Conservation (phyloP, 2,329 filamentous ascomycete species). For the Fusarium staphyleae region DNA sequence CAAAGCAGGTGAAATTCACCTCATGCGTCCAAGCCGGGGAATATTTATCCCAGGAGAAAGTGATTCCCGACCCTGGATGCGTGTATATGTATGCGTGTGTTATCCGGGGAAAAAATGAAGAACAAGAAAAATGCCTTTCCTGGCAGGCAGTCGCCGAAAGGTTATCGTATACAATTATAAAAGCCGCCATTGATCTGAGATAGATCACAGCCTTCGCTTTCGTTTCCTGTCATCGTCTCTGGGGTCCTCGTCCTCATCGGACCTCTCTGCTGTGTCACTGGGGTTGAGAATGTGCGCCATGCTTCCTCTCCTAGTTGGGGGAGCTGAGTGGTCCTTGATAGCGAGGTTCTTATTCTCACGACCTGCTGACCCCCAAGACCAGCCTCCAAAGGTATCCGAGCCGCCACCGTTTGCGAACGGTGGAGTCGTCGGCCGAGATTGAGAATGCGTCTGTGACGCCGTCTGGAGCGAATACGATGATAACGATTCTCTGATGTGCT, state of each 20-base stretch:
- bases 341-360: conserved; percentile 59
- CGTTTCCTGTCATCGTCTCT: conserved; percentile 68
- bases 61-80: conserved; percentile 11
- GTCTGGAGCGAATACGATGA: conserved; percentile 61
- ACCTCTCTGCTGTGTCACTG: conserved; percentile 62
- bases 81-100: conserved; percentile 19
- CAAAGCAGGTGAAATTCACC: conserved; percentile 17
- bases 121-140: not conserved
- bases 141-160: not conserved
- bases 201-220: conserved; percentile 65
- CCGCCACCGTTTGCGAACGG: conserved; percentile 56
- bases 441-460: conserved; percentile 52
- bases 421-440: conserved; percentile 62
- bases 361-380: conserved; percentile 63
- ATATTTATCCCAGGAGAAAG: conserved; percentile 18
- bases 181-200: conserved; percentile 43
- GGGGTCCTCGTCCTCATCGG: conserved; percentile 63
- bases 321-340: conserved; percentile 62
- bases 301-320: conserved; percentile 64
- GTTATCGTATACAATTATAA: not conserved
- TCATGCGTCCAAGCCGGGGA: conserved; percentile 12
- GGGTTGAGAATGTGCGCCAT: conserved; percentile 71
- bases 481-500: conserved; percentile 63
- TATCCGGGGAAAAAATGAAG: too few relatives aligned
- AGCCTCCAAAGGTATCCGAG: conserved; percentile 59